Conservation (phyloP, 345 rosid genomes). For the Sonneratia caseolaris region DNA sequence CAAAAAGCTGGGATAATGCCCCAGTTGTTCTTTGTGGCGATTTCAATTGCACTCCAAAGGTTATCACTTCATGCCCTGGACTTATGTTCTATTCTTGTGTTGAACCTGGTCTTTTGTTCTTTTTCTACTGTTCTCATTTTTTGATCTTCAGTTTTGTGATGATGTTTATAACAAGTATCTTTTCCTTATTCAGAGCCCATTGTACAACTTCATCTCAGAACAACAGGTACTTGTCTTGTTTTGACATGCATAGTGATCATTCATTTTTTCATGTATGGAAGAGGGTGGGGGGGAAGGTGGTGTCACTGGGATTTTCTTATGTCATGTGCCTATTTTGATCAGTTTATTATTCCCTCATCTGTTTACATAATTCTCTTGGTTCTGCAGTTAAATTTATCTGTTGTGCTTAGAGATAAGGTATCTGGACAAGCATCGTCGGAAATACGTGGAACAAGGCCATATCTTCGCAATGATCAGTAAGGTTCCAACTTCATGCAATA, state of each 20-base stretch:
- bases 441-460: constrained; percentile 29
- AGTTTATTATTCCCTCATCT: neutral
- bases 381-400: constrained; percentile 63
- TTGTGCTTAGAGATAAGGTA: constrained; percentile 62
- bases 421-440: constrained; percentile 85
- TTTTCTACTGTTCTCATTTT: constrained; percentile 4
- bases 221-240: constrained; percentile 51
- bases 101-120: constrained; percentile 4
- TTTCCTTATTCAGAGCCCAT: constrained; percentile 62
- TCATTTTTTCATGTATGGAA: neutral
- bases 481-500: neutral
- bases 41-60: constrained; percentile 94
- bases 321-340: neutral
- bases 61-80: constrained; percentile 13
- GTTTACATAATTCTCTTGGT: neutral
- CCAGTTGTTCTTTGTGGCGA: constrained; percentile 95
- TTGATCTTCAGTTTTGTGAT: neutral
- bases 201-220: constrained; percentile 77
- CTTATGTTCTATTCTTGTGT: constrained; percentile 5
- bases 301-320: neutral
- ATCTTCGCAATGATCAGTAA: constrained; percentile 32
- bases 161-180: neutral
- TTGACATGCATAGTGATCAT: neutral
- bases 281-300: neutral
- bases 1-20: constrained; percentile 72